phyloP scores from a whole-genome alignment of 2,329 filamentous ascomycete genomes.

The Coniella vitis region DNA sequence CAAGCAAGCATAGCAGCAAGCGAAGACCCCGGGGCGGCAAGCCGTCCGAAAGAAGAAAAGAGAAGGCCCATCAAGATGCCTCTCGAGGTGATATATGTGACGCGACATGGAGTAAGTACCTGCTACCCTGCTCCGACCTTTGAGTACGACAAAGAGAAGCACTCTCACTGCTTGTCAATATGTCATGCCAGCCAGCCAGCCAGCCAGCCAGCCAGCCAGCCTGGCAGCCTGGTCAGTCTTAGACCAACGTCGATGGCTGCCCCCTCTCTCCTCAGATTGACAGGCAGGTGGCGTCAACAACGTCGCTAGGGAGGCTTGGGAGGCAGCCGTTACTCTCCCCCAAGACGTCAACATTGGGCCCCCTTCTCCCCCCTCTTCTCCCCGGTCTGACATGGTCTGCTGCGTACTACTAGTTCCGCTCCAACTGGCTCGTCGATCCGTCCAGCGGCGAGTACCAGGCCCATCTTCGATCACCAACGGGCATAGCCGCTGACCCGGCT shows the following conservation, averaged over 20 bases:
- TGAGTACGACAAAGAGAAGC: no score
- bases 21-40: no score
- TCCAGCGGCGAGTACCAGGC: constrained; percentile 71
- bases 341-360: no score
- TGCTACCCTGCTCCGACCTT: constrained; percentile 6
- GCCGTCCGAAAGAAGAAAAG: background rate
- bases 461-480: constrained; percentile 72
- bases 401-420: constrained; percentile 64
- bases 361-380: no score
- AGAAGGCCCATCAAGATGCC: constrained; percentile 40
- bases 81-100: constrained; percentile 66
- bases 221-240: background rate
- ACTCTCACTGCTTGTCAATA: background rate
- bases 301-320: background rate
- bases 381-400: no score
- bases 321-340: background rate
- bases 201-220: no score
- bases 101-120: constrained; percentile 64
- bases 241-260: background rate
- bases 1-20: no score
- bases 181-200: no score
- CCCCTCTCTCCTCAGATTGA: background rate
- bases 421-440: constrained; percentile 81
- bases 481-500: constrained; percentile 79
- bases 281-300: background rate